Percentiles rank a stretch among this genome's conserved stretches.
These are phyloP conservation scores for Musa schizocarpa DNA, from an alignment of 176 grass and related monocot genomes.

Conservation along the genomic window DNA sequence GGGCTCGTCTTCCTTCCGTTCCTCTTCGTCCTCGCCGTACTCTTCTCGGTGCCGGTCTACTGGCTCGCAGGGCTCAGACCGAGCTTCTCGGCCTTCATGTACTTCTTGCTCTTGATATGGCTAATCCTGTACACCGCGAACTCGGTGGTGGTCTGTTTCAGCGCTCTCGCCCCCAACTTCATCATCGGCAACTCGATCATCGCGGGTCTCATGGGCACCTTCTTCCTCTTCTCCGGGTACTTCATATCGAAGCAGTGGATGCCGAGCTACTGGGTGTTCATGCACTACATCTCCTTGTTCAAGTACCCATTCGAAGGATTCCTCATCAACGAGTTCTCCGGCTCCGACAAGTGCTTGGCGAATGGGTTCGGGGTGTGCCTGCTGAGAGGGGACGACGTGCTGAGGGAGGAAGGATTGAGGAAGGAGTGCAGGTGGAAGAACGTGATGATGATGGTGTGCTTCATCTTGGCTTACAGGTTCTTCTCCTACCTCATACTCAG, in stretches of 20 bases:
- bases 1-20: slow-evolving; percentile 60
- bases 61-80: slow-evolving; percentile 51
- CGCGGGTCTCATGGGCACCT: slow-evolving; percentile 57
- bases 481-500: slow-evolving; percentile 53
- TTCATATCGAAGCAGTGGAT: slow-evolving; percentile 60
- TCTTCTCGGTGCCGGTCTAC: slow-evolving; percentile 63
- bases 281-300: slow-evolving; percentile 80
- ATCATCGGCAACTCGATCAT: slow-evolving; percentile 62
- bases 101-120: slow-evolving; percentile 63
- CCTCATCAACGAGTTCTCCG: slow-evolving; percentile 68
- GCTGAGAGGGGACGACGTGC: slow-evolving; percentile 45
- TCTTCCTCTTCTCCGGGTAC: slow-evolving; percentile 85
- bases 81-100: slow-evolving; percentile 35
- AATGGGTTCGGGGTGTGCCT: slow-evolving; percentile 39
- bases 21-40: slow-evolving; percentile 39
- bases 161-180: slow-evolving; percentile 56
- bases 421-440: slow-evolving; percentile 58
- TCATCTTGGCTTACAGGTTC: slow-evolving; percentile 48
- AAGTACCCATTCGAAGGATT: slow-evolving; percentile 78
- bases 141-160: slow-evolving; percentile 70
- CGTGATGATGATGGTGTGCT: slow-evolving; percentile 50
- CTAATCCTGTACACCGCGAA: slow-evolving; percentile 74
- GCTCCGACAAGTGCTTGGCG: slow-evolving; percentile 35
- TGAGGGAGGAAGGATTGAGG: slow-evolving; percentile 51
- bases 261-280: slow-evolving; percentile 67